A percentile compares a stretch with the other conserved stretches of the same genome.
phyloP scores from a whole-genome alignment of 2,329 filamentous ascomycete genomes.

The Fusarium sp. region DNA sequence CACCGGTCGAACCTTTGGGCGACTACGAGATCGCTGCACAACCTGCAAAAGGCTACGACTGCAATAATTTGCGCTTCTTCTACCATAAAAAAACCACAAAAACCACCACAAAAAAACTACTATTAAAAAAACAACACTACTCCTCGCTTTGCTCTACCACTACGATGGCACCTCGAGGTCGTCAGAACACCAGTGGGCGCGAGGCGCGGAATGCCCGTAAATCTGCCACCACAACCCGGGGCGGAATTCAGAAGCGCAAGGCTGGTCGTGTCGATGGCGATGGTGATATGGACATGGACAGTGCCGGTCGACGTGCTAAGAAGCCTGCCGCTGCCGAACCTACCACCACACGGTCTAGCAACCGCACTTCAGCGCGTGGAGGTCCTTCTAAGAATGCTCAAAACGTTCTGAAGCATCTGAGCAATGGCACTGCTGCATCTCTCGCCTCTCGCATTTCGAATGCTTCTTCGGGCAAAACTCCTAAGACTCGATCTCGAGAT shows the following conservation, averaged over 20 bases:
- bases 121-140: neutral
- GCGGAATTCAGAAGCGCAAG: constrained; percentile 64
- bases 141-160: constrained; percentile 1
- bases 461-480: constrained; percentile 41
- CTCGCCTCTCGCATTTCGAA: constrained; percentile 52
- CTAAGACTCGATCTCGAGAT: constrained; percentile 40
- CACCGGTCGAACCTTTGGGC: neutral
- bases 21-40: neutral
- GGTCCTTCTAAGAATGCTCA: constrained; percentile 55
- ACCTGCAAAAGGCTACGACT: neutral
- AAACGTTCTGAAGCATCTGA: constrained; percentile 57
- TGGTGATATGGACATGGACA: constrained; percentile 71
- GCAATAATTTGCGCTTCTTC: constrained; percentile 6
- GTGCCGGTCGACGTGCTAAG: constrained; percentile 50
- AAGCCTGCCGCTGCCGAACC: constrained; percentile 45
- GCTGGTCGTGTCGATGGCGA: constrained; percentile 61
- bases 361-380: constrained; percentile 47
- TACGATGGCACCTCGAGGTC: constrained; percentile 52
- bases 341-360: constrained; percentile 44
- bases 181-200: constrained; percentile 46
- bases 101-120: neutral
- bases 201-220: constrained; percentile 48
- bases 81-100: constrained; percentile 1
- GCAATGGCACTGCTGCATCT: constrained; percentile 49
- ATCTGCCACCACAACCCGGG: constrained; percentile 52